These are phyloP conservation scores for Anthracocystis panici-leucophaei DNA, from an alignment of 1,284 basidiomycete species.

Conservation along the genomic window DNA sequence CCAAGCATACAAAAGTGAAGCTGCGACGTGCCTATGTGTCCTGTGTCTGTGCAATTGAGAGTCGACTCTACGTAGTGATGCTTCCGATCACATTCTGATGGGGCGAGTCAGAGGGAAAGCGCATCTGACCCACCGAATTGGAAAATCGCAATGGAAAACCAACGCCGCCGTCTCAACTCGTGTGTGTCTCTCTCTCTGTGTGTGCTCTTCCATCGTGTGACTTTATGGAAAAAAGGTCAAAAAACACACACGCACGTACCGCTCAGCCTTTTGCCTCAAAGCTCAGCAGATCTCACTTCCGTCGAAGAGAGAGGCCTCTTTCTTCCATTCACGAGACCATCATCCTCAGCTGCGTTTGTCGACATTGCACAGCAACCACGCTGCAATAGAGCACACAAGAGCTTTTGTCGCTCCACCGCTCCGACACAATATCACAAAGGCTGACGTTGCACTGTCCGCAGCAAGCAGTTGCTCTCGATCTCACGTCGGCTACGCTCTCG, in stretches of 20 bases:
- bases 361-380: not conserved
- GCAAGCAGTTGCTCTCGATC: not conserved
- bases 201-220: conserved; percentile 1
- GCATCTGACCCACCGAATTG: no score
- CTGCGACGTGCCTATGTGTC: not conserved
- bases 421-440: not conserved
- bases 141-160: no score
- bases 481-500: not conserved
- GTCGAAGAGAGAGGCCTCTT: not conserved
- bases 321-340: not conserved
- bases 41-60: not conserved
- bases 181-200: no score
- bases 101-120: no score
- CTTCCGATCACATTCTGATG: not conserved
- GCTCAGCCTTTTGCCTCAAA: not conserved
- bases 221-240: conserved; percentile 4
- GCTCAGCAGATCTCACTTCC: not conserved
- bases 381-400: not conserved
- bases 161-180: not conserved
- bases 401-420: not conserved
- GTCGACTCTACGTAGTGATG: not conserved
- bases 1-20: not conserved
- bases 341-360: not conserved
- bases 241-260: conserved; percentile 4
- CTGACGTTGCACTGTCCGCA: not conserved